Evolutionary conservation across 352 stramenopile species (phyloP).

Genomic region (Saprolegnia diclina): DNA sequence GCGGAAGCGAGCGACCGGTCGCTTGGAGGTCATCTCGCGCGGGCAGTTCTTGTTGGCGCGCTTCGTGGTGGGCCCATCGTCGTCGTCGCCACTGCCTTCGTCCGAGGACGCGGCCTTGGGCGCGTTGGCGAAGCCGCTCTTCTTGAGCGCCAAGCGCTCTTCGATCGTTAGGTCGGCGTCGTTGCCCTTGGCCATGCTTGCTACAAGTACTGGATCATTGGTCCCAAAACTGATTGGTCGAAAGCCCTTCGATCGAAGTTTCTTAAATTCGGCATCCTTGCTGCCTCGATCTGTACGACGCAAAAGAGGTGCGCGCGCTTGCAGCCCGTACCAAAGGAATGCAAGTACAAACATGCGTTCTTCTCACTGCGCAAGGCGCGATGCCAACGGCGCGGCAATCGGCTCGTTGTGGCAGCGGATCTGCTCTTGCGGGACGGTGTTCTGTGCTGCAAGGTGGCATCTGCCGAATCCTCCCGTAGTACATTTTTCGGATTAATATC

Average conservation of each 20-base stretch:
- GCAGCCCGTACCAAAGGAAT: no score
- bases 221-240: conserved; percentile 6
- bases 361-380: no score
- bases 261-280: conserved; percentile 6
- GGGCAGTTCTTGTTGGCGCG: conserved; percentile 82
- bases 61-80: conserved; percentile 32
- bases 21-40: conserved; percentile 79
- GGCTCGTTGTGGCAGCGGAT: no score
- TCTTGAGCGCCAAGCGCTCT: conserved; percentile 70
- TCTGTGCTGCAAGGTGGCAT: no score
- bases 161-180: conserved; percentile 61
- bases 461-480: no score
- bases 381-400: no score
- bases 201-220: neutral
- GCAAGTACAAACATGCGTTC: no score
- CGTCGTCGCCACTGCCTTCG: conserved; percentile 6
- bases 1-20: conserved; percentile 67
- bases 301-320: no score
- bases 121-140: conserved; percentile 55
- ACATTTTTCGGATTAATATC: no score
- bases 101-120: conserved; percentile 20
- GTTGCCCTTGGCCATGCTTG: neutral
- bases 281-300: no score
- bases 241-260: neutral
- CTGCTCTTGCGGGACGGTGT: no score